These are phyloP conservation scores for Lactifluus subvellereus DNA, from an alignment of 768 basidiomycete genomes.

Conservation along the genomic window DNA sequence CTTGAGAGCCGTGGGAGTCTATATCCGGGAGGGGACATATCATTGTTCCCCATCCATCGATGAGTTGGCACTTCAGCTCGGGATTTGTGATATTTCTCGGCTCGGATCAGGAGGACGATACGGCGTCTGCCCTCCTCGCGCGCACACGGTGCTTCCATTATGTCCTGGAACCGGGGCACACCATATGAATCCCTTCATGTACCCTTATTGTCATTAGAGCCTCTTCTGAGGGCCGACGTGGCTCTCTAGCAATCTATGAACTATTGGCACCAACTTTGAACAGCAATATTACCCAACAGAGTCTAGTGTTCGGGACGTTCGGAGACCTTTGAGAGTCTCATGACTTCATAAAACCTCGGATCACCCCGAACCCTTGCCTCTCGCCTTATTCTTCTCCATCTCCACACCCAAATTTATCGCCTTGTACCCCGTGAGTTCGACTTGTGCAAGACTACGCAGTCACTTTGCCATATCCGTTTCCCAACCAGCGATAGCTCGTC, in stretches of 20 bases:
- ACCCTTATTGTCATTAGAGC: slow-evolving; percentile 6
- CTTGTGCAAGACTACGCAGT: not conserved
- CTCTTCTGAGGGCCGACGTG: not conserved
- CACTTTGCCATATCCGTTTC: not conserved
- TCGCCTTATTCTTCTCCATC: too few species aligned
- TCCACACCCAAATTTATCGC: not conserved
- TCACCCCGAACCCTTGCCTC: not conserved
- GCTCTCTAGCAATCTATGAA: not conserved
- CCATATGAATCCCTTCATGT: slow-evolving; percentile 9
- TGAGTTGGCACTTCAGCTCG: not conserved
- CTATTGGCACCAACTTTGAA: slow-evolving; percentile 20
- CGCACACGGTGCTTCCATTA: slow-evolving; percentile 23
- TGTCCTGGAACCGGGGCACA: slow-evolving; percentile 10
- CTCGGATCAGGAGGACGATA: not conserved
- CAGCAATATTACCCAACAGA: slow-evolving; percentile 22
- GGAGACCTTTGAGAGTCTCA: not conserved
- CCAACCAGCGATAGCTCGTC: not conserved
- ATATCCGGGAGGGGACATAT: not conserved
- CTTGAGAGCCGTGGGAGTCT: not conserved
- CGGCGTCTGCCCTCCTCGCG: not conserved
- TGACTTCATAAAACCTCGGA: not conserved
- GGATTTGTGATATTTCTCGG: not conserved
- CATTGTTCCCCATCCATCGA: slow-evolving; percentile 14
- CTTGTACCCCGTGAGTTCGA: not conserved
- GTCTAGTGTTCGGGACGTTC: slow-evolving; percentile 15